Base-by-base conservation (phyloP, 169 alveolate genomes). In the Eimeria nieschulzi region DNA sequence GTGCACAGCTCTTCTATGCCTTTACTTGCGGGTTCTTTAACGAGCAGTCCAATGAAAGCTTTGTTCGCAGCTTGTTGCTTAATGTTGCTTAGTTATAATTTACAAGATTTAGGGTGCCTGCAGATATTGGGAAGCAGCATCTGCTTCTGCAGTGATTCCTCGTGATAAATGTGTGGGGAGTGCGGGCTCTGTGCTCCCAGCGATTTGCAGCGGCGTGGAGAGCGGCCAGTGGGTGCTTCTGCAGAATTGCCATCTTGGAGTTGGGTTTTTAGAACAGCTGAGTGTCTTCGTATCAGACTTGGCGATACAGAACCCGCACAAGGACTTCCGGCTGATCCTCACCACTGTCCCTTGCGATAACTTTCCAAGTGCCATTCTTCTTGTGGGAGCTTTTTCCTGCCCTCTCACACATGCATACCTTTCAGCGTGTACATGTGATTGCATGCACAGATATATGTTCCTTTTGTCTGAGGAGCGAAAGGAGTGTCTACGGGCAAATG, bases 171-270 rank as follows among this genome's bases (percentile, higher is more conserved):
- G 46, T 59, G 1, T 12, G 15, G 68, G 68, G n/a, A 59, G 68
- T 61, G 33, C 13, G 75, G 59, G 10, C 76, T 39, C 55, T 70
- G 21, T 84, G 71, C 26, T 72, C 71, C 83, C 93, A 63, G 96
- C 95, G n/a, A 97, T 98, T 39, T 96, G 96, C 90, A 98, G 96
- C 76, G 98, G 98, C 17, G 91, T 92, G 61, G 86, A 87, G 78
- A 95, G 95, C 79, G 99, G 99, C 82, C 97, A 96, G 54, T 98
- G 99, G 99, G 98, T 97, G 61, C 95, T 97, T 21, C 95, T 98
- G 86, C 97, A 97, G 94, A 98, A 98, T 92, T 98, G 99, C 91
- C 99, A 98, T 94, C 96, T 98, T 90, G 98, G 98, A 9, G 93
- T 96, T 53, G 95, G 98, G 56, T 98, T 97, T 97, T 96, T 98